A percentile compares a stretch with the other conserved stretches of the same genome.
phyloP scores from a whole-genome alignment of 148 eudicot genomes.

The Chenopodium berlandieri region DNA sequence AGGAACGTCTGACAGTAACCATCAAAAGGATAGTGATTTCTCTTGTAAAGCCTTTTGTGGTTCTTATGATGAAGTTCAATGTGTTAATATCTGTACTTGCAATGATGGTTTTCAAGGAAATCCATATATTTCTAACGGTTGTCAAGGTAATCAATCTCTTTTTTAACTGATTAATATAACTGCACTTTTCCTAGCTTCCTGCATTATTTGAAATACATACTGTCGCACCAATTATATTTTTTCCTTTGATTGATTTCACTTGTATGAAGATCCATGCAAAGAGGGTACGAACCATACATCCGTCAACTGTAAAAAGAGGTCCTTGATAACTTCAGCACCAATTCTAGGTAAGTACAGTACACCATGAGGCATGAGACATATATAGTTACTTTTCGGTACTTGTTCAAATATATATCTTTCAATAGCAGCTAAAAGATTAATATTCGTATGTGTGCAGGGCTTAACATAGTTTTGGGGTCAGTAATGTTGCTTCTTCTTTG shows the following conservation, averaged over 20 bases:
- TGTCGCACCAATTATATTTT: neutral
- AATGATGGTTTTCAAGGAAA: conserved; percentile 18
- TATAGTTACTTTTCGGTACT: too few relatives aligned
- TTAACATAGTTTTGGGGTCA: conserved; percentile 5
- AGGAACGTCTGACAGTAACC: conserved; percentile 1
- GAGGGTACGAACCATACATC: conserved; percentile 2
- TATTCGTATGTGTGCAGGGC: conserved; percentile 9
- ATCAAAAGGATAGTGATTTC: neutral
- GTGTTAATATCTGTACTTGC: conserved; percentile 20
- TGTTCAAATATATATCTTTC: too few relatives aligned
- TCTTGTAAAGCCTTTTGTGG: conserved; percentile 11
- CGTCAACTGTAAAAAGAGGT: conserved; percentile 3
- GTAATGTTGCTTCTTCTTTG: conserved; percentile 13
- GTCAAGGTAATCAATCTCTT: conserved; percentile 16
- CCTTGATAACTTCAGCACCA: conserved; percentile 2
- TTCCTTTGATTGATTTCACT: neutral
- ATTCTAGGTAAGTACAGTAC: conserved; percentile 9
- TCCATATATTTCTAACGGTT: conserved; percentile 24
- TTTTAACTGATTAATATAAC: neutral
- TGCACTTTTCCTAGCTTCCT: neutral
- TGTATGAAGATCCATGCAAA: conserved; percentile 22
- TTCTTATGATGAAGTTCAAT: neutral
- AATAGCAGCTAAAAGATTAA: too few relatives aligned
- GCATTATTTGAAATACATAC: neutral
- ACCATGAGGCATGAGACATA: neutral